Conservation (phyloP, 371 early-diverging fungal genomes). For the Sporodiniella umbellata region DNA sequence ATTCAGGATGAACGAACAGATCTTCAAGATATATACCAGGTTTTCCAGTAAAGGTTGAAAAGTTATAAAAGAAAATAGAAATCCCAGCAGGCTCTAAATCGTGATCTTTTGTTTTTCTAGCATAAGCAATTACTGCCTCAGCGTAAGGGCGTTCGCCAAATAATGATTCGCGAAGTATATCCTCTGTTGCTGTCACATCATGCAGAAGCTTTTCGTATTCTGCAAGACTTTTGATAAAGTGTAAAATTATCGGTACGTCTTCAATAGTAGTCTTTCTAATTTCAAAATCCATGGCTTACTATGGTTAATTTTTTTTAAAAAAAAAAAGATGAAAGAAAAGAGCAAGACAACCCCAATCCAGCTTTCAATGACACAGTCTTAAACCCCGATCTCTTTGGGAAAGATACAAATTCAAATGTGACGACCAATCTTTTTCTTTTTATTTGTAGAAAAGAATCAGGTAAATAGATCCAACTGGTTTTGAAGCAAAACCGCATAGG, state of each 20-base stretch:
- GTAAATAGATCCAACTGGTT: too few relatives aligned
- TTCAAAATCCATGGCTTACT: conserved; percentile 20
- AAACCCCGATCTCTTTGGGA: too few relatives aligned
- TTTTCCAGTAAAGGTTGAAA: conserved; percentile 68
- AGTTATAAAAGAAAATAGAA: conserved; percentile 83
- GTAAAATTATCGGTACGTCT: conserved; percentile 64
- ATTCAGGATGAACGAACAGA: conserved; percentile 66
- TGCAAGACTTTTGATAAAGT: conserved; percentile 73
- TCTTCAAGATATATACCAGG: conserved; percentile 87
- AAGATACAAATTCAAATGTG: too few relatives aligned
- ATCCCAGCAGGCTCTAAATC: conserved; percentile 61
- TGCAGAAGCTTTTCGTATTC: conserved; percentile 73
- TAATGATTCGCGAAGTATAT: conserved; percentile 52
- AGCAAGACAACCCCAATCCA: too few relatives aligned
- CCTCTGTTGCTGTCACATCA: conserved; percentile 71
- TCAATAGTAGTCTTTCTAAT: conserved; percentile 57
- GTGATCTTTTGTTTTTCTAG: conserved; percentile 28
- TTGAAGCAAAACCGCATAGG: too few relatives aligned
- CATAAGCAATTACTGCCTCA: conserved; percentile 63
- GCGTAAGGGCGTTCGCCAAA: conserved; percentile 67
- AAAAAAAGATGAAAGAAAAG: too few relatives aligned
- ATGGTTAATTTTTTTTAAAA: too few relatives aligned
- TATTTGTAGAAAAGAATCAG: too few relatives aligned
- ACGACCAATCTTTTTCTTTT: too few relatives aligned
- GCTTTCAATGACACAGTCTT: too few relatives aligned